Evolutionary conservation across 2,329 filamentous ascomycete genomes (phyloP).

Genomic region (Alternaria metachromatica): DNA sequence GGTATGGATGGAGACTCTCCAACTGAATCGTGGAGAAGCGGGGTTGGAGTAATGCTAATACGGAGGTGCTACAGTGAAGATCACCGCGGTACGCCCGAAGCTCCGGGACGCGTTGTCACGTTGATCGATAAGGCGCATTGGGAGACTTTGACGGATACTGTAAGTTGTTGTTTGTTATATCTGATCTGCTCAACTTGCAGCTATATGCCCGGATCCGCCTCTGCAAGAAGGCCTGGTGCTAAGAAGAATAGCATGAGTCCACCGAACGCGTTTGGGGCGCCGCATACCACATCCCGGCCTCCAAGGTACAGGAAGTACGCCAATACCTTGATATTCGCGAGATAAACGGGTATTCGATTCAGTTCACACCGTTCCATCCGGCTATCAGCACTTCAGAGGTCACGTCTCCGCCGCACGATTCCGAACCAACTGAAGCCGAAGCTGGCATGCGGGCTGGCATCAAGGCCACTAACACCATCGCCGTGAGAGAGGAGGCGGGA

Average conservation of each 20-base stretch:
- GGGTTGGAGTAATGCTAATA: background rate
- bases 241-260: slow-evolving; percentile 51
- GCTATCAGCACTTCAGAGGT: slow-evolving; percentile 48
- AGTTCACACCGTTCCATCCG: slow-evolving; percentile 84
- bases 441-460: slow-evolving; percentile 29
- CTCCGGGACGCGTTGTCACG: slow-evolving; percentile 90
- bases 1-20: slow-evolving; percentile 29
- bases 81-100: slow-evolving; percentile 87
- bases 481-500: background rate
- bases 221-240: background rate
- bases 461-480: slow-evolving; percentile 43
- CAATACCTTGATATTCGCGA: slow-evolving; percentile 94
- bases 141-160: slow-evolving; percentile 74
- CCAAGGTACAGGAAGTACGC: slow-evolving; percentile 79
- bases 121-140: slow-evolving; percentile 86
- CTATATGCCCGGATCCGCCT: no score
- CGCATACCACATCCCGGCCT: slow-evolving; percentile 81
- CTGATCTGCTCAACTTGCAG: slow-evolving; percentile 38
- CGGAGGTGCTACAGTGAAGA: slow-evolving; percentile 70
- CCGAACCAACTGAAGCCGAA: background rate
- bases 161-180: slow-evolving; percentile 30
- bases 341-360: slow-evolving; percentile 96
- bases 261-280: slow-evolving; percentile 81
- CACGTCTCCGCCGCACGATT: background rate
- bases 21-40: background rate